These are phyloP conservation scores for Trichoderma hamatum DNA, from an alignment of 2,329 filamentous ascomycete genomes.

Conservation along the genomic window DNA sequence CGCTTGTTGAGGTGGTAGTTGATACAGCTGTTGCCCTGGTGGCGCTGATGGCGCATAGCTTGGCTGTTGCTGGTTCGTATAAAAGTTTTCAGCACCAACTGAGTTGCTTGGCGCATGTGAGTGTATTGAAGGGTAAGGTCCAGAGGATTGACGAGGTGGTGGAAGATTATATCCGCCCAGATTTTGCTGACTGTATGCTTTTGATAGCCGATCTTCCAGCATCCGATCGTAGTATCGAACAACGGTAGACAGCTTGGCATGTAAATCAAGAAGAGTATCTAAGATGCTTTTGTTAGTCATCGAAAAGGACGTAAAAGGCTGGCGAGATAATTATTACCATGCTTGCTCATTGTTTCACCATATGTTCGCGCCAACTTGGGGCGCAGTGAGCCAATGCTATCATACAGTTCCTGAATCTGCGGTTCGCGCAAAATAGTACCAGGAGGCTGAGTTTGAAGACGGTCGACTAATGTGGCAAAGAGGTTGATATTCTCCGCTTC, in stretches of 20 bases:
- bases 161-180: slow-evolving; percentile 66
- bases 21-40: slow-evolving; percentile 34
- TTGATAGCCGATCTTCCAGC: slow-evolving; percentile 92
- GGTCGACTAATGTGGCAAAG: slow-evolving; percentile 90
- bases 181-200: slow-evolving; percentile 83
- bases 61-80: slow-evolving; percentile 69
- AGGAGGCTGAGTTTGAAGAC: slow-evolving; percentile 90
- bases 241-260: slow-evolving; percentile 93
- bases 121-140: slow-evolving; percentile 73
- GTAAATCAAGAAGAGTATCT: slow-evolving; percentile 92
- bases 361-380: slow-evolving; percentile 95
- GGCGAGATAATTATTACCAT: slow-evolving; percentile 64
- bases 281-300: slow-evolving; percentile 29
- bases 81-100: slow-evolving; percentile 76
- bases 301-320: not conserved
- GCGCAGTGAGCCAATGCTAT: slow-evolving; percentile 89
- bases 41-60: slow-evolving; percentile 53
- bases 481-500: slow-evolving; percentile 98
- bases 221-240: slow-evolving; percentile 98
- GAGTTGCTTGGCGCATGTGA: slow-evolving; percentile 52
- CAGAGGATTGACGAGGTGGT: slow-evolving; percentile 54
- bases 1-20: slow-evolving; percentile 38
- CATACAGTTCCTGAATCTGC: slow-evolving; percentile 97
- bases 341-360: slow-evolving; percentile 99
- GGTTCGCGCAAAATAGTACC: slow-evolving; percentile 96